Evolutionary conservation across 2,329 filamentous ascomycete genomes (phyloP).

Genomic region (Chaetomium strumarium): DNA sequence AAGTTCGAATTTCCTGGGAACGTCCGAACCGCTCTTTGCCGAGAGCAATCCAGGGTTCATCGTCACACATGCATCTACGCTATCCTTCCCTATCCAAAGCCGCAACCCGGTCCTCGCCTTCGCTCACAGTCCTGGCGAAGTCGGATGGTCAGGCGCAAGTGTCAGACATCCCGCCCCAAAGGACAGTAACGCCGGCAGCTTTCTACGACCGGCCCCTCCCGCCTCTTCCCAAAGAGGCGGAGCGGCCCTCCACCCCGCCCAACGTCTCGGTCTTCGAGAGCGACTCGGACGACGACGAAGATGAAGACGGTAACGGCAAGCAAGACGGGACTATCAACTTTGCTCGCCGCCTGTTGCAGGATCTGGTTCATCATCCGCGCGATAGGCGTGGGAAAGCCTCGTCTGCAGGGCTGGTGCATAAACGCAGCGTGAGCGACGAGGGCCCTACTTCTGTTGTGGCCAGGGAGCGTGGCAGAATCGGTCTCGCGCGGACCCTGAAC

Average conservation of each 20-base stretch:
- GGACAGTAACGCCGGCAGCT: neutral
- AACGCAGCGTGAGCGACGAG: conserved; percentile 32
- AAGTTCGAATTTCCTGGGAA: neutral
- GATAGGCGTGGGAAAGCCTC: neutral
- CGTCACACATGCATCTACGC: conserved; percentile 15
- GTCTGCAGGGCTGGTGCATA: conserved; percentile 23
- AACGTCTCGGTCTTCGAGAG: conserved; percentile 44
- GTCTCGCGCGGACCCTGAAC: neutral
- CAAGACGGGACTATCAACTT: conserved; percentile 22
- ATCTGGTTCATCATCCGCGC: conserved; percentile 27
- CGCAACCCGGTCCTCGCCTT: conserved; percentile 19
- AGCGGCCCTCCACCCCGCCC: conserved; percentile 7
- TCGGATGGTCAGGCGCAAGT: conserved; percentile 15
- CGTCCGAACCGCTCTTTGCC: neutral
- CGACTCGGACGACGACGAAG: conserved; percentile 40
- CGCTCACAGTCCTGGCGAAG: conserved; percentile 19
- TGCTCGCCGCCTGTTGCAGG: conserved; percentile 38
- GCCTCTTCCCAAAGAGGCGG: neutral
- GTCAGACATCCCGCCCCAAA: neutral
- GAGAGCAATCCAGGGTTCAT: neutral
- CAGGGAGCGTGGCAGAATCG: neutral
- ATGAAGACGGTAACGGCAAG: neutral
- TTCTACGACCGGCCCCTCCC: conserved; percentile 14
- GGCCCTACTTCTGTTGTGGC: neutral
- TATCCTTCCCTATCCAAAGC: conserved; percentile 15